Evolutionary conservation across 148 eudicot genomes (phyloP).

Genomic region (Nepenthes mirabilis): DNA sequence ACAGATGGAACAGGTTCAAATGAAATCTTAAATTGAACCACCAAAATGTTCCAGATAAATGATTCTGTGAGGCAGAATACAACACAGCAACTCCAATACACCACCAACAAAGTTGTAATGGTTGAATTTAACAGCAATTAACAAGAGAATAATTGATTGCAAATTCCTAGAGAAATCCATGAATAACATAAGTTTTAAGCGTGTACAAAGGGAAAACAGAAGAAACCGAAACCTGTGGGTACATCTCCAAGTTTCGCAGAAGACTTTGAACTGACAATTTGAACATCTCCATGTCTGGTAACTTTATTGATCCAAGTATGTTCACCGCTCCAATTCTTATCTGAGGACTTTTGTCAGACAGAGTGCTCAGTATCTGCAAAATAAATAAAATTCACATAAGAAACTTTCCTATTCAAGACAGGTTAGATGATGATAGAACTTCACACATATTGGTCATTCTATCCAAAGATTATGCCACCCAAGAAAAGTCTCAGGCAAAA

Average conservation of each 20-base stretch:
- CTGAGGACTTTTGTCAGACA: conserved; percentile 31
- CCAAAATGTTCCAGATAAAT: too few species aligned
- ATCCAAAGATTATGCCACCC: too few species aligned
- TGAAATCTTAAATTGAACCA: too few species aligned
- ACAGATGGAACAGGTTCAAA: too few species aligned
- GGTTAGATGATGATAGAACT: too few species aligned
- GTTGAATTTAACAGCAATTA: too few species aligned
- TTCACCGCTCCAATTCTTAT: conserved; percentile 55
- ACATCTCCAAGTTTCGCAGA: conserved; percentile 41
- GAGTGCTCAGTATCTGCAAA: conserved; percentile 61
- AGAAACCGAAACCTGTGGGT: conserved; percentile 44
- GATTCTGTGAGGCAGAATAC: too few species aligned
- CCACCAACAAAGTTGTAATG: too few species aligned
- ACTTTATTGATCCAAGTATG: conserved; percentile 35
- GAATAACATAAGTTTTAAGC: background rate
- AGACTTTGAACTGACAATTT: conserved; percentile 44
- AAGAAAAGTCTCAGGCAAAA: too few species aligned
- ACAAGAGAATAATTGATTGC: too few species aligned
- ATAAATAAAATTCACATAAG: background rate
- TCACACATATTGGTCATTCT: too few species aligned
- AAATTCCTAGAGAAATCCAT: background rate
- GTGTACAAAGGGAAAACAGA: background rate
- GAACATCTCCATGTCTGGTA: conserved; percentile 30
- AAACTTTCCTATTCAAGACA: background rate
- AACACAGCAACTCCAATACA: too few species aligned